Conservation (phyloP, 208 protist species). For the Leptomonas pyrrhocoris region DNA sequence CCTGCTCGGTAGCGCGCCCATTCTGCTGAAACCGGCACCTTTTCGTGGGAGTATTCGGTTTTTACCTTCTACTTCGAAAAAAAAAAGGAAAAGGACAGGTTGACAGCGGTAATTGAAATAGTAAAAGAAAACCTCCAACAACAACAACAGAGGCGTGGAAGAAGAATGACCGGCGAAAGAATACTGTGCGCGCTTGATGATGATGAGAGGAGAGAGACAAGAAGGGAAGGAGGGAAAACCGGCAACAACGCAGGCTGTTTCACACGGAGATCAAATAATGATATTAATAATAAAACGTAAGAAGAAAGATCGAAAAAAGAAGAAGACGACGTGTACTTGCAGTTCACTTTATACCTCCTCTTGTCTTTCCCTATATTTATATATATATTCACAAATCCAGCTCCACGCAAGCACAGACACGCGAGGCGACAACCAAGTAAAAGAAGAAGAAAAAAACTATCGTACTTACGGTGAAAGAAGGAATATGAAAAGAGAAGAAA, state of each 20-base stretch:
- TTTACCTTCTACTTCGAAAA: neutral
- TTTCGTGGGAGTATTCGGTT: neutral
- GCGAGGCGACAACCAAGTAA: neutral
- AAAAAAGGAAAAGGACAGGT: no score
- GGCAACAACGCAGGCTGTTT: neutral
- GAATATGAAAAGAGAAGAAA: slow-evolving; percentile 12
- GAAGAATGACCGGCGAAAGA: no score
- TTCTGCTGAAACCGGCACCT: slow-evolving; percentile 5
- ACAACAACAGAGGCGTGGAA: no score
- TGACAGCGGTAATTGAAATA: no score
- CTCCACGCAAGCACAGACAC: neutral
- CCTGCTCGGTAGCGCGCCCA: slow-evolving; percentile 58
- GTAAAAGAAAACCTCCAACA: no score
- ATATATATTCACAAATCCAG: neutral
- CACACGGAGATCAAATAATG: neutral
- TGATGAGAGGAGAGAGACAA: neutral
- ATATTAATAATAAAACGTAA: neutral
- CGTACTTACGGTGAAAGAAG: neutral
- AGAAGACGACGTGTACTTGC: neutral
- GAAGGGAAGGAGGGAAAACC: neutral
- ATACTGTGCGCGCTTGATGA: no score
- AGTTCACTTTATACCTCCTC: neutral
- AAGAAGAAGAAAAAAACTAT: neutral
- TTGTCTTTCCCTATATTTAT: neutral
- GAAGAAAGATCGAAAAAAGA: neutral